Evolutionary conservation across 257 asterid genomes (phyloP).

Genomic region (Capsicum chinense): DNA sequence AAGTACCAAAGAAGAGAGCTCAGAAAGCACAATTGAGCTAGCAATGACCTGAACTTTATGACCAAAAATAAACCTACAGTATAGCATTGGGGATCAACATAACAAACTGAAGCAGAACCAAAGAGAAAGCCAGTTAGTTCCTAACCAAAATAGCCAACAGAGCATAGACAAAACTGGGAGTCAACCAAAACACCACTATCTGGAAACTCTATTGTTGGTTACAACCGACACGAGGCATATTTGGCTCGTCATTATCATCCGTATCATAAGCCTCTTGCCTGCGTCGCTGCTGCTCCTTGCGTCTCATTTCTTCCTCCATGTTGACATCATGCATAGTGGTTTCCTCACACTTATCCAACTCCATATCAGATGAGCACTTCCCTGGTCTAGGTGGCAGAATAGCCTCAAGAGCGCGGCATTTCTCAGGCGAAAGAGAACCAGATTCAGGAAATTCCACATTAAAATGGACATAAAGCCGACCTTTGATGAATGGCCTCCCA

Average conservation of each 20-base stretch:
- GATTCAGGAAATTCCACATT: slow-evolving; percentile 47
- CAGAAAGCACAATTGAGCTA: background rate
- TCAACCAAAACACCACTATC: background rate
- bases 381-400: slow-evolving; percentile 28
- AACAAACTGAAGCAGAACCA: slow-evolving; percentile 5
- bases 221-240: slow-evolving; percentile 36
- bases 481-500: slow-evolving; percentile 47
- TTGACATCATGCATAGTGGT: slow-evolving; percentile 37
- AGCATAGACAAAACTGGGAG: background rate
- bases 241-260: slow-evolving; percentile 37
- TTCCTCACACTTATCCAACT: slow-evolving; percentile 39
- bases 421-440: slow-evolving; percentile 33
- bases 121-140: background rate
- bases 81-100: background rate
- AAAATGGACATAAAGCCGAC: slow-evolving; percentile 42
- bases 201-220: slow-evolving; percentile 37
- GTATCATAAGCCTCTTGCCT: slow-evolving; percentile 40
- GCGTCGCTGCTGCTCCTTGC: slow-evolving; percentile 34
- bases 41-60: slow-evolving; percentile 1
- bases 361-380: slow-evolving; percentile 21
- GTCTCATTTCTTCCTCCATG: slow-evolving; percentile 45
- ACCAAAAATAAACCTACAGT: background rate
- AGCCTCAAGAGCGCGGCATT: slow-evolving; percentile 29
- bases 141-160: background rate
- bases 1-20: background rate